Conservation (phyloP, 805 yeast genomes). For the Candida nemodendra region DNA sequence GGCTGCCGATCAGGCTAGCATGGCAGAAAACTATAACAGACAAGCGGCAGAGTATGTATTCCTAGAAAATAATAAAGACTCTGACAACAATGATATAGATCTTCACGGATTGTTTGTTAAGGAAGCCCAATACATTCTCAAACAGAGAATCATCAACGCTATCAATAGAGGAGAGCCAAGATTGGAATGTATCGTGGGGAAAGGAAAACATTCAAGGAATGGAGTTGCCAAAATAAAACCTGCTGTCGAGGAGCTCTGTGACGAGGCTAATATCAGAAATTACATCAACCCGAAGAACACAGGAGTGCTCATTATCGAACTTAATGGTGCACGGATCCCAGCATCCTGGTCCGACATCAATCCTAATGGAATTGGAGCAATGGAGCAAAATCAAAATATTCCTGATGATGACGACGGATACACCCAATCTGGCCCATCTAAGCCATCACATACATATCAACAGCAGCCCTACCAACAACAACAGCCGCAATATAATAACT, state of each 20-base stretch:
- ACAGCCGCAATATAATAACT: constrained; percentile 29
- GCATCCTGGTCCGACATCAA: constrained; percentile 31
- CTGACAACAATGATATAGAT: constrained; percentile 84
- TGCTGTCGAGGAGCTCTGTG: constrained; percentile 77
- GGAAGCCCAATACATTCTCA: constrained; percentile 80
- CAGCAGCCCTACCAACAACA: constrained; percentile 29
- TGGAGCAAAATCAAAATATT: constrained; percentile 27
- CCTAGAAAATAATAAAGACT: constrained; percentile 82
- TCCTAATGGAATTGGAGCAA: constrained; percentile 34
- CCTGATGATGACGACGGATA: constrained; percentile 21
- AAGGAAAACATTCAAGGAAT: constrained; percentile 78
- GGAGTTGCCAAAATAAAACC: constrained; percentile 89
- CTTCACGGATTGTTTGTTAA: constrained; percentile 87
- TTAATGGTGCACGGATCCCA: constrained; percentile 49
- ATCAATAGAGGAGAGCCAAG: constrained; percentile 56
- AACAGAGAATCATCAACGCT: constrained; percentile 68
- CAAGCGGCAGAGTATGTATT: constrained; percentile 92
- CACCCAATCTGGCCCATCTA: constrained; percentile 1
- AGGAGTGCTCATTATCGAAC: constrained; percentile 77
- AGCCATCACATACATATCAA: constrained; percentile 14
- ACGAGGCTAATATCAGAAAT: constrained; percentile 58
- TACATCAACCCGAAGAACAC: constrained; percentile 67
- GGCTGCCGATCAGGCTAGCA: constrained; percentile 55
- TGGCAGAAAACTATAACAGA: constrained; percentile 68
- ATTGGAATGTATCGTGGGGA: constrained; percentile 86